Evolutionary conservation across 2,329 filamentous ascomycete genomes (phyloP).

Genomic region (Sarocladium oryzae): DNA sequence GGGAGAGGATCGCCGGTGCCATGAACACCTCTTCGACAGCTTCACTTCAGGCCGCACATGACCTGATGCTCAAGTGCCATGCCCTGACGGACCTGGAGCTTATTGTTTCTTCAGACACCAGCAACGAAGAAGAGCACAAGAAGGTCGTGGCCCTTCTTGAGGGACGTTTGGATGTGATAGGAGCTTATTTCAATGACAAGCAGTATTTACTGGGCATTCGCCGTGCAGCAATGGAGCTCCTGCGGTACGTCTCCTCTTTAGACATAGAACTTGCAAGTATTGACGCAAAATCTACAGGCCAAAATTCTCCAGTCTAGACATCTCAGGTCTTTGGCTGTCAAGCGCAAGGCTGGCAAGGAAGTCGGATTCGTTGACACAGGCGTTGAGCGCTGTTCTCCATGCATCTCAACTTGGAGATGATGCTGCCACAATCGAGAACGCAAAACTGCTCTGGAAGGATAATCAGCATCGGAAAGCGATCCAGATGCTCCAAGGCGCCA

Average conservation of each 20-base stretch:
- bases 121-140: conserved; percentile 30
- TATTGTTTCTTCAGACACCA: conserved; percentile 47
- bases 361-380: conserved; percentile 73
- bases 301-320: conserved; percentile 62
- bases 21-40: conserved; percentile 71
- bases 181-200: conserved; percentile 86
- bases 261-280: not conserved
- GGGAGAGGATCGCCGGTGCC: conserved; percentile 63
- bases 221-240: conserved; percentile 79
- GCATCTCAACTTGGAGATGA: conserved; percentile 79
- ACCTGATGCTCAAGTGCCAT: conserved; percentile 79
- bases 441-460: conserved; percentile 86
- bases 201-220: conserved; percentile 85
- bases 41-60: conserved; percentile 78
- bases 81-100: conserved; percentile 81
- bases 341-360: conserved; percentile 84
- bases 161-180: conserved; percentile 79
- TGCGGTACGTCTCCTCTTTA: conserved; percentile 47
- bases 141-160: conserved; percentile 41
- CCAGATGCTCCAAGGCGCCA: conserved; percentile 80
- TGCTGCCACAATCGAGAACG: conserved; percentile 89
- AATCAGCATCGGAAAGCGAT: conserved; percentile 93
- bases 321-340: conserved; percentile 78
- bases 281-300: conserved; percentile 29
- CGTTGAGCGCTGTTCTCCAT: conserved; percentile 89